Percentiles rank a stretch among this genome's conserved stretches.
Conservation (phyloP, 202 grass and related monocot genomes). For the Eragrostis tef region DNA sequence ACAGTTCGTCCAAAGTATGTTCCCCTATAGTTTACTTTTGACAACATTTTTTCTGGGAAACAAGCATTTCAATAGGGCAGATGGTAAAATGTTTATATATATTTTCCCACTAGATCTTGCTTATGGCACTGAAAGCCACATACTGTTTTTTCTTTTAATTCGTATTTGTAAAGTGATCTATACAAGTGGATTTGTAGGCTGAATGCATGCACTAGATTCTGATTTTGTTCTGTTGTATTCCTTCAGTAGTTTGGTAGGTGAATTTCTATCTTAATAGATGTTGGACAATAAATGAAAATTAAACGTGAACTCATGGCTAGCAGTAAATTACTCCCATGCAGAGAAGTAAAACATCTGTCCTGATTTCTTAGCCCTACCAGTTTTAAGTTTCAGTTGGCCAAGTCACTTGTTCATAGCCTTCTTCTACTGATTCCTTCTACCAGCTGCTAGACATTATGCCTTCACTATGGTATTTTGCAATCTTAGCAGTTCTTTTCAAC, state of each 20-base stretch:
- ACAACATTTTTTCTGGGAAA: conserved; percentile 1
- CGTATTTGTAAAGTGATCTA: background rate
- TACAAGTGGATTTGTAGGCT: conserved; percentile 22
- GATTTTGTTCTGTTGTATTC: conserved; percentile 23
- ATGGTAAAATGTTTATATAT: conserved; percentile 12
- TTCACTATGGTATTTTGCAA: conserved; percentile 15
- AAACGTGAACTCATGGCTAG: background rate
- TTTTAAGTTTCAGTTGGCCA: background rate
- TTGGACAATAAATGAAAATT: conserved; percentile 13
- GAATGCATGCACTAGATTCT: conserved; percentile 29
- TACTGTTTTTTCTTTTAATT: conserved; percentile 24
- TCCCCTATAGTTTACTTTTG: conserved; percentile 25
- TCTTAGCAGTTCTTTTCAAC: conserved; percentile 13
- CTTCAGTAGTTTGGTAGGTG: conserved; percentile 3
- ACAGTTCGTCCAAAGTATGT: conserved; percentile 87
- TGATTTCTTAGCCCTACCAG: conserved; percentile 20
- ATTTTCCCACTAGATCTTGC: conserved; percentile 31
- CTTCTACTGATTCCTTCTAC: conserved; percentile 18
- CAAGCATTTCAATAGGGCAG: background rate
- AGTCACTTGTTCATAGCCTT: background rate
- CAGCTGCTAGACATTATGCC: background rate
- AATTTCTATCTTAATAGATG: conserved; percentile 13
- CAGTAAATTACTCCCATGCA: background rate
- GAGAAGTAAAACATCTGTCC: background rate
- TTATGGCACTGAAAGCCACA: background rate